Percentiles rank a stretch among this genome's conserved stretches.
Conservation (phyloP, 2,329 filamentous ascomycete species). For the Calonectria henricotiae region DNA sequence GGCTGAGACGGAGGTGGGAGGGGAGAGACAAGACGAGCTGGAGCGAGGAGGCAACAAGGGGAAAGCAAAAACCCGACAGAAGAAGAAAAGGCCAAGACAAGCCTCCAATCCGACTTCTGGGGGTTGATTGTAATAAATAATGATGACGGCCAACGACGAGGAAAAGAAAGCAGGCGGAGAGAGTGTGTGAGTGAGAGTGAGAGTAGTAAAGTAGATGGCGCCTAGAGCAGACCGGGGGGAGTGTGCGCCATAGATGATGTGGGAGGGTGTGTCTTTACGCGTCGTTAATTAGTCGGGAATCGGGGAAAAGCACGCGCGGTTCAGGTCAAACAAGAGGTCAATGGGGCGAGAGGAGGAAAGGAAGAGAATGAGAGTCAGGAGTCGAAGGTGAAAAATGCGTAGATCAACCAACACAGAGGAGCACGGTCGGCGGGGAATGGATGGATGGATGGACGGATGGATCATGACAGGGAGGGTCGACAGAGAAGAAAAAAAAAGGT, state of each 20-base stretch:
- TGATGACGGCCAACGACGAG: neutral
- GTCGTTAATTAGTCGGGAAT: neutral
- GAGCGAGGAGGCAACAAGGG: slow-evolving; percentile 33
- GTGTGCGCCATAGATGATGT: neutral
- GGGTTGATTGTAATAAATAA: slow-evolving; percentile 19
- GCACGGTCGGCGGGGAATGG: slow-evolving; percentile 15
- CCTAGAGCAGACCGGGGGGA: neutral
- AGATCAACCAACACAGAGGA: slow-evolving; percentile 20
- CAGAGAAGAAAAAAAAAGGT: slow-evolving; percentile 30
- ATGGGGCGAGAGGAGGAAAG: slow-evolving; percentile 9
- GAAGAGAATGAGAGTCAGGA: slow-evolving; percentile 3
- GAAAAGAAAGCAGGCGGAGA: neutral
- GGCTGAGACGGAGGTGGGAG: slow-evolving; percentile 33
- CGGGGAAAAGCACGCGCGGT: slow-evolving; percentile 13
- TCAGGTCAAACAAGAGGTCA: slow-evolving; percentile 18
- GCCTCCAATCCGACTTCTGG: neutral
- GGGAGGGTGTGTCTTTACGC: slow-evolving; percentile 1
- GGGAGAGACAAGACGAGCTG: slow-evolving; percentile 28
- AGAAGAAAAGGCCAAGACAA: slow-evolving; percentile 36
- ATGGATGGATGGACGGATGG: slow-evolving; percentile 9
- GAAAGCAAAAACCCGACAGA: slow-evolving; percentile 44
- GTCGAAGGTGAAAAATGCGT: neutral
- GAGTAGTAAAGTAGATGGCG: too few species aligned
- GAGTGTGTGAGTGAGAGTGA: too few species aligned
- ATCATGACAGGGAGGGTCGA: slow-evolving; percentile 2